Base-by-base conservation (phyloP, 768 basidiomycete species). In the Austroboletus eburneus region DNA sequence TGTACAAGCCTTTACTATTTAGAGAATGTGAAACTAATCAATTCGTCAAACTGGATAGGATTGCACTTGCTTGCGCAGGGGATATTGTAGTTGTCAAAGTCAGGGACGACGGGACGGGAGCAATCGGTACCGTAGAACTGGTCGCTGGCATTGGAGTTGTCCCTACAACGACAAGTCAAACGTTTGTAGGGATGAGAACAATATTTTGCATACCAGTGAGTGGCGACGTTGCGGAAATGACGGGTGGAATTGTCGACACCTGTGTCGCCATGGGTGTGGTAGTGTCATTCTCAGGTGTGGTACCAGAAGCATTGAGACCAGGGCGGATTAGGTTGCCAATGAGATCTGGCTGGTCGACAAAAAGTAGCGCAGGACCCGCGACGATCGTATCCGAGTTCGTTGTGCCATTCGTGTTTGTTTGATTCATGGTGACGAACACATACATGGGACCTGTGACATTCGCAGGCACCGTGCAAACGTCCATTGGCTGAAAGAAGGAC, bases 401-500 rank as follows among this genome's bases (percentile, higher is more conserved):
- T 65, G 83, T 75, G 25, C 22, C 18, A 44, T 74, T 68, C 53
- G 65, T 27, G 75, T 49, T 82, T 80, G 50, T 80, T 76, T 61
- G 62, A 58, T 81, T 76, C 17, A 73, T 73, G 25, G 85, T 88
- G 69, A 91, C 66, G 66, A 70, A 90, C 61, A 91, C 64, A 21
- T 77, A 82, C 55, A 90, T 82, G 51, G 85, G 83, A 35, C 90
- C 89, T 62, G 85, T 80, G 63, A 90, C 70, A 44, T 77, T 78
- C 0, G 50, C 29, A 30, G 89, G 91, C 12, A 91, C 79, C 48
- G 75, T 63, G 55, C 88, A 91, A 50, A 76, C 54, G 50, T 64
- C 54, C 54, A 86, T 60, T 3, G 87, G 81, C 37, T 88, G 70
- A 25, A 77, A 58, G 57, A 87, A 68, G 5, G 88, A 69, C 58